These are phyloP conservation scores for Gymnopilus dilepis DNA, from an alignment of 768 basidiomycete species.

Conservation along the genomic window DNA sequence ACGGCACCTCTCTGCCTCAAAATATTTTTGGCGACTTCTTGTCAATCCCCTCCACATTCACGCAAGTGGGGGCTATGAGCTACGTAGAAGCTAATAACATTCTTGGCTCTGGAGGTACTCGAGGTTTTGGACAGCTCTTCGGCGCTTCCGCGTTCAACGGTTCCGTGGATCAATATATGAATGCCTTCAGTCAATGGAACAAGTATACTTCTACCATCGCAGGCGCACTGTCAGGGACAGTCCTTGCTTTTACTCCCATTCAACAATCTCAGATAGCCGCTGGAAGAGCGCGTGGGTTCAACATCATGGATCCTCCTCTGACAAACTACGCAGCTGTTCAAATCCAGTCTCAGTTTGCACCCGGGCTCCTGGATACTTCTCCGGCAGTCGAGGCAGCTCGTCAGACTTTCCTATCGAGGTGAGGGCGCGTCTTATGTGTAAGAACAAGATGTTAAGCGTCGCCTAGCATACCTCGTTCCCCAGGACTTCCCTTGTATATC, in stretches of 20 bases:
- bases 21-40: conserved; percentile 45
- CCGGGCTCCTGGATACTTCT: conserved; percentile 27
- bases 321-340: conserved; percentile 41
- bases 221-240: conserved; percentile 30
- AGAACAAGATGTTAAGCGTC: not conserved
- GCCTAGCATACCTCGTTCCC: conserved; percentile 39
- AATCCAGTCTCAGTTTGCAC: conserved; percentile 35
- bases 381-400: conserved; percentile 30
- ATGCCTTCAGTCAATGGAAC: conserved; percentile 38
- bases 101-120: conserved; percentile 34
- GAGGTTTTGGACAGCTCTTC: conserved; percentile 43
- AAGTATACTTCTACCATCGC: conserved; percentile 32
- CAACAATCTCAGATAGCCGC: conserved; percentile 38
- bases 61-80: conserved; percentile 36
- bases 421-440: conserved; percentile 11
- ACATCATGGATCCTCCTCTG: conserved; percentile 42
- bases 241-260: conserved; percentile 45
- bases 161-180: conserved; percentile 33
- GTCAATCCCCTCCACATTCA: conserved; percentile 37
- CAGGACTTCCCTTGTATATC: conserved; percentile 45
- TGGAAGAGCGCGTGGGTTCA: conserved; percentile 40
- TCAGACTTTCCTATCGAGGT: conserved; percentile 36
- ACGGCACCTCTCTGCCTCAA: conserved; percentile 38
- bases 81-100: conserved; percentile 40
- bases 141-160: conserved; percentile 42